Base-by-base conservation (phyloP, 140 eudicot genomes). In the Stevia rebaudiana region DNA sequence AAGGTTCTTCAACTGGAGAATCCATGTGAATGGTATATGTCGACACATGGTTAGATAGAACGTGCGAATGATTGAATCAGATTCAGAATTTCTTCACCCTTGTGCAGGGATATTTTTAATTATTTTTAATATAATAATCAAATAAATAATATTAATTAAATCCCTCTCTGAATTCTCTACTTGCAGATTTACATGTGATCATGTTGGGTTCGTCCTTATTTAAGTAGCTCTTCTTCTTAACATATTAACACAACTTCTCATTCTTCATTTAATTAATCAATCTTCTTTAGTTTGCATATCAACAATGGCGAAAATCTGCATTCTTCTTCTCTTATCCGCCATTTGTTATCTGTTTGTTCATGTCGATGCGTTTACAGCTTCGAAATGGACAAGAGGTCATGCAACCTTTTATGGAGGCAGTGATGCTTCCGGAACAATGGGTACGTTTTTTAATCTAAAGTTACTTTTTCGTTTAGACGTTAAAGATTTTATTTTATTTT, bases 381-480 rank as follows among this genome's bases (percentile, higher is more conserved):
- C 96, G 1, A 72, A 70, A 15, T 91, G 87, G 89, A 56, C 19
- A 4, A 77, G 22, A 28, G 98, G 75, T 23, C 94, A 84, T 79
- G 98, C 98, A 5, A 91, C 98, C 8, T 91, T 87, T 78, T 91
- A 91, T 67, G 98, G 98, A 63, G 91, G 91, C 46, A 68, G 91
- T 30, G 96, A 91, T 62, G 98, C 96, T 71, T 91, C 98, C 0
- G 98, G 96, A 30, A 91, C 98, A 68, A 91, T 91, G 96, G 98
- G 98, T 91, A 84, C 24, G 83, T 60, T 8, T 44, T 6, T 37
- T 28, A 18, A 39, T 13, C 51, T 58, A 9, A 58, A 51, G 3
- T 21, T 43, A 31, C 8, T 44, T 33, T 10, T 60, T 40, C 22
- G 9, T 25, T 22, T 17, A 16, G 25, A 12, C 55, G 23, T 48